These are phyloP conservation scores for Calocybe indica DNA, from an alignment of 768 basidiomycete species.

Conservation along the genomic window DNA sequence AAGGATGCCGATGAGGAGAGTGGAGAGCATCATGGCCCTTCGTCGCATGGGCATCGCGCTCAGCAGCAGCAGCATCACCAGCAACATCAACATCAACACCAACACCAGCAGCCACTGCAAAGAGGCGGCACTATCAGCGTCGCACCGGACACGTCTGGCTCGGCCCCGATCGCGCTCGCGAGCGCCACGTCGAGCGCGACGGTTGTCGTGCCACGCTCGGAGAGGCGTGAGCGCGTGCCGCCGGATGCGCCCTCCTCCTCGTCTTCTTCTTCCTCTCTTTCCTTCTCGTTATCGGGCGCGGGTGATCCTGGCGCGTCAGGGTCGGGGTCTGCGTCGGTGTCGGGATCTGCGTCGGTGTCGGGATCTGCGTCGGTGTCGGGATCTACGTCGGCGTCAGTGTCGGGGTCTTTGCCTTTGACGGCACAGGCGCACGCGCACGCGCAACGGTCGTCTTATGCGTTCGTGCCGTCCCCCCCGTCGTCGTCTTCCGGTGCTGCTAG, in stretches of 20 bases:
- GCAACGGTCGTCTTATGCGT: neutral
- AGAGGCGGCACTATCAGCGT: conserved; percentile 3
- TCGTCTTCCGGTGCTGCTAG: neutral
- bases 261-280: too few species aligned
- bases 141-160: too few species aligned
- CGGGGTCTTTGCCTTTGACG: neutral
- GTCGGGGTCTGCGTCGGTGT: too few species aligned
- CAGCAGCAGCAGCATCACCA: conserved; percentile 1
- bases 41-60: conserved; percentile 6
- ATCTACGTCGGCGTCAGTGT: too few species aligned
- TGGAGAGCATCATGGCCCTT: conserved; percentile 3
- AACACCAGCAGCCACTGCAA: conserved; percentile 5
- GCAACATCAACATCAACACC: neutral
- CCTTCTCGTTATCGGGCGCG: too few species aligned
- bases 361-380: too few species aligned
- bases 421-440: neutral
- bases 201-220: neutral
- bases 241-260: too few species aligned
- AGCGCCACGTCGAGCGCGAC: neutral
- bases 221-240: neutral
- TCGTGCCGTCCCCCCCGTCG: neutral
- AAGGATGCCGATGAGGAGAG: conserved; percentile 44
- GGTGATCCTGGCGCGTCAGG: too few species aligned
- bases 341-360: too few species aligned
- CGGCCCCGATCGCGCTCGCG: neutral